A percentile compares a stretch with the other conserved stretches of the same genome.
These are phyloP conservation scores for Panicum miliaceum DNA, from an alignment of 176 grass and related monocot genomes.

Conservation along the genomic window DNA sequence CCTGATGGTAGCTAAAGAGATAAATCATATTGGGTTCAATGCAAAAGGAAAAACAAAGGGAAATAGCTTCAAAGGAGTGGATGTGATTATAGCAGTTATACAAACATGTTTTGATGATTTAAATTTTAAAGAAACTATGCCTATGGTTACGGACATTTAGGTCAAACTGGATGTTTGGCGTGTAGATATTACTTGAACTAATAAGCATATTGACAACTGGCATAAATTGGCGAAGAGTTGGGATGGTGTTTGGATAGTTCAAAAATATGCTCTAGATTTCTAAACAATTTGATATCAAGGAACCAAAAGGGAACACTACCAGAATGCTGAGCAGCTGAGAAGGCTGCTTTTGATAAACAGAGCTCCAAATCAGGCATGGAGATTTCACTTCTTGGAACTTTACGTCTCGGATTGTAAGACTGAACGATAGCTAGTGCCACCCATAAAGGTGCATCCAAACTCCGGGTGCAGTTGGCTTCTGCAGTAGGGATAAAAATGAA, in stretches of 20 bases:
- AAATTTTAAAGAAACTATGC: neutral
- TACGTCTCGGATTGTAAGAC: slow-evolving; percentile 86
- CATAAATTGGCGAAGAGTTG: slow-evolving; percentile 10
- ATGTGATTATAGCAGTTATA: neutral
- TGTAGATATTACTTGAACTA: neutral
- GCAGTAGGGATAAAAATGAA: slow-evolving; percentile 41
- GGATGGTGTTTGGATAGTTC: slow-evolving; percentile 8
- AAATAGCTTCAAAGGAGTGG: slow-evolving; percentile 11
- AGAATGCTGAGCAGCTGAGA: slow-evolving; percentile 68
- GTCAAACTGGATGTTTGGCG: neutral
- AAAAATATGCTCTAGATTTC: slow-evolving; percentile 23
- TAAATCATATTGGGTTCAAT: neutral
- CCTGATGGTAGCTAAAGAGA: slow-evolving; percentile 16
- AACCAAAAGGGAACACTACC: slow-evolving; percentile 51
- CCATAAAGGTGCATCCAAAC: slow-evolving; percentile 64
- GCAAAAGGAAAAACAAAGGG: neutral
- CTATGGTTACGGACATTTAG: neutral
- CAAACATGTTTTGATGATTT: slow-evolving; percentile 8
- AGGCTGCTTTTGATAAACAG: slow-evolving; percentile 84
- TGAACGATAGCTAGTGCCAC: slow-evolving; percentile 83
- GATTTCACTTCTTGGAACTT: slow-evolving; percentile 84
- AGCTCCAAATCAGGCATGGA: slow-evolving; percentile 79
- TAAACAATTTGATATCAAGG: neutral
- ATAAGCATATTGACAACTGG: slow-evolving; percentile 5
- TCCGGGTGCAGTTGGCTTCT: slow-evolving; percentile 53